These are phyloP conservation scores for Fulvia fulva DNA, from an alignment of 2,329 filamentous ascomycete species.

Conservation along the genomic window DNA sequence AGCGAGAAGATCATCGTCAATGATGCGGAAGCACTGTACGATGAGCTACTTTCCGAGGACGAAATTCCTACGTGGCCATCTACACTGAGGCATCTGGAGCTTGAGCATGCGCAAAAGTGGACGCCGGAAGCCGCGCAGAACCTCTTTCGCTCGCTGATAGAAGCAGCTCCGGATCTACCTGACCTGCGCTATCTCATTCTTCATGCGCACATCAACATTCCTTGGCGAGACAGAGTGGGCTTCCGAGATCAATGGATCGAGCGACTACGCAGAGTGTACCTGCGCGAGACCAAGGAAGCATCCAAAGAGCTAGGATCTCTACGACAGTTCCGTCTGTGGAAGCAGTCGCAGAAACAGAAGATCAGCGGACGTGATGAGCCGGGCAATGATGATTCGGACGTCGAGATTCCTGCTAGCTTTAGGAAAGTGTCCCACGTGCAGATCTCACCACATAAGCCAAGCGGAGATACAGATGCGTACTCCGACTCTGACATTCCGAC, in stretches of 20 bases:
- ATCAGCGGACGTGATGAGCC: conserved; percentile 12
- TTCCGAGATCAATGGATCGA: conserved; percentile 74
- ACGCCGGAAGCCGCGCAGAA: conserved; percentile 63
- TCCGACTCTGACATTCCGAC: conserved; percentile 17
- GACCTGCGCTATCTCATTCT: conserved; percentile 67
- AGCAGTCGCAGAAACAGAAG: conserved; percentile 20
- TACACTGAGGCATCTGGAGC: conserved; percentile 65
- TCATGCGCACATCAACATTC: conserved; percentile 71
- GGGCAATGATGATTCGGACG: conserved; percentile 5
- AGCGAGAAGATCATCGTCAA: conserved; percentile 63
- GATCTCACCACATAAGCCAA: conserved; percentile 24
- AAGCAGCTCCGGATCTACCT: conserved; percentile 62
- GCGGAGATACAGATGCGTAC: conserved; percentile 25
- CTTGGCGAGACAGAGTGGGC: conserved; percentile 75
- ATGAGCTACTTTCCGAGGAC: conserved; percentile 56
- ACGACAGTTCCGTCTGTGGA: conserved; percentile 41
- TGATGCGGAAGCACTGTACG: conserved; percentile 72
- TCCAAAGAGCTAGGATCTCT: conserved; percentile 40
- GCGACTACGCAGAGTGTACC: conserved; percentile 65
- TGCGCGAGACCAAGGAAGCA: conserved; percentile 48
- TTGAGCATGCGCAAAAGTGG: conserved; percentile 76
- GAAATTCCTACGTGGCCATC: conserved; percentile 76
- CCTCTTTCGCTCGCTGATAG: conserved; percentile 74
- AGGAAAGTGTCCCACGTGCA: conserved; percentile 25
- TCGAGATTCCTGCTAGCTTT: conserved; percentile 13